Percentiles rank a stretch among this genome's conserved stretches.
phyloP scores from a whole-genome alignment of 768 basidiomycete species.

The Russula compacta region DNA sequence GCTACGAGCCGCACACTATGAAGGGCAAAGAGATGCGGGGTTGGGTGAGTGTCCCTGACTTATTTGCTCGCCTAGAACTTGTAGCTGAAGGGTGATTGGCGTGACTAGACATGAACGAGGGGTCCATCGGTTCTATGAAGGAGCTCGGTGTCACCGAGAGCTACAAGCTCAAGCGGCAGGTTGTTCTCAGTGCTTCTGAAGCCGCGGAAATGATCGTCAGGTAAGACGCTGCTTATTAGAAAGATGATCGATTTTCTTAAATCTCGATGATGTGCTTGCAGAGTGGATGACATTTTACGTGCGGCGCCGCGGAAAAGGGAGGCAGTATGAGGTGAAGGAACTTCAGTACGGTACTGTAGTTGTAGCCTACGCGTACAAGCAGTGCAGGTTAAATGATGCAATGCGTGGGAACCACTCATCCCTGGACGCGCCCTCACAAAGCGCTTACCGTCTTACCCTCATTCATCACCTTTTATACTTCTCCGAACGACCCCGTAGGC shows the following conservation, averaged over 20 bases:
- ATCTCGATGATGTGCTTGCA: slow-evolving; percentile 25
- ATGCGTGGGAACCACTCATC: slow-evolving; percentile 9
- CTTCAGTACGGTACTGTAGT: background rate
- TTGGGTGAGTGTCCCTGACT: slow-evolving; percentile 48
- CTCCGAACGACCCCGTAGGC: background rate
- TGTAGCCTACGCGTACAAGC: background rate
- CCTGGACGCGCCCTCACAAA: too few relatives aligned
- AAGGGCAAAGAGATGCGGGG: slow-evolving; percentile 78
- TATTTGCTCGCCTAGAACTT: background rate
- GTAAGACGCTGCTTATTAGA: slow-evolving; percentile 32
- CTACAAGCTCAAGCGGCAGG: slow-evolving; percentile 95
- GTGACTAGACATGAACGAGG: slow-evolving; percentile 75
- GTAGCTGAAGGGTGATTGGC: background rate
- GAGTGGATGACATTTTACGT: slow-evolving; percentile 88
- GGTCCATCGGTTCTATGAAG: slow-evolving; percentile 79
- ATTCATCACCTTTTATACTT: slow-evolving; percentile 6
- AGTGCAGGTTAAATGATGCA: too few relatives aligned
- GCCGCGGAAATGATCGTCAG: slow-evolving; percentile 98
- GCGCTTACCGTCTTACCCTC: background rate
- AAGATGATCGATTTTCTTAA: background rate
- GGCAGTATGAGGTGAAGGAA: slow-evolving; percentile 42
- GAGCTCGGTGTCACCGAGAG: slow-evolving; percentile 88
- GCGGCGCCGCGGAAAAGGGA: slow-evolving; percentile 81
- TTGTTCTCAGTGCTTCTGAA: slow-evolving; percentile 88
- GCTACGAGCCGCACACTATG: slow-evolving; percentile 89